Evolutionary conservation across 2,329 filamentous ascomycete species (phyloP), one percentile per base, ranked within the genome.

Genomic region (Pyrenophora tritici-repentis): DNA sequence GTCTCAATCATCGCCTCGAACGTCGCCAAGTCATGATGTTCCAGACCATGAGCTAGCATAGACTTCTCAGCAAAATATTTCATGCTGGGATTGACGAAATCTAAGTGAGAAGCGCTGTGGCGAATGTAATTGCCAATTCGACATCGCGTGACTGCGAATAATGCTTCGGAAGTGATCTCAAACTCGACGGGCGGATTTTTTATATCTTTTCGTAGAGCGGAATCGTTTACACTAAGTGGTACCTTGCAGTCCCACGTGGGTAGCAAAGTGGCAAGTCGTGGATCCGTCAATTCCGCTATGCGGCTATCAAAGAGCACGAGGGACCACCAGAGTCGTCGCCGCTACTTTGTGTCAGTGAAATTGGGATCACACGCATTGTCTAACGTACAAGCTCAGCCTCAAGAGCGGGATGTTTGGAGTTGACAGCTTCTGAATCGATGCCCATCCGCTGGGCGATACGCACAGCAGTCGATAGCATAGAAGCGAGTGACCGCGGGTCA

Each of bases 261-360:
- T 80, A 82, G 20, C 78, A 76, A 13, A 71, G 76, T 58, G n/a
- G 56, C 41, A 12, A 81, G 79, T 6, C 79, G 77, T 49, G 82
- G 76, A 56, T 84, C 81, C 1, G 81, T 78, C 12, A 79, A 38
- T 81, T 79, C 14, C 76, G 75, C 20, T 81, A 75, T 79, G 3
- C 81, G 78, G 36, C 78, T 70, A 53, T 88, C 85, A 6, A 86
- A 77, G 2, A 84, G 75, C 10, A 84, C 69, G 9, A 88, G 76
- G 47, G 85, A 81, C 75, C 83, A 83, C 81, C 84, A 87, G 0
- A 87, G 65, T 2, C 85, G 78, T 7, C 85, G 78, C 13, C 84
- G 79, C 75, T 46, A n/a, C 7, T 9, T 13, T 10, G n/a, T 18
- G 17, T 46, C 17, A 46, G 43, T 35, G 29, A 39, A 9, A 39